Conservation (phyloP, 2,329 filamentous ascomycete genomes). For the Myrmaecium sp. region DNA sequence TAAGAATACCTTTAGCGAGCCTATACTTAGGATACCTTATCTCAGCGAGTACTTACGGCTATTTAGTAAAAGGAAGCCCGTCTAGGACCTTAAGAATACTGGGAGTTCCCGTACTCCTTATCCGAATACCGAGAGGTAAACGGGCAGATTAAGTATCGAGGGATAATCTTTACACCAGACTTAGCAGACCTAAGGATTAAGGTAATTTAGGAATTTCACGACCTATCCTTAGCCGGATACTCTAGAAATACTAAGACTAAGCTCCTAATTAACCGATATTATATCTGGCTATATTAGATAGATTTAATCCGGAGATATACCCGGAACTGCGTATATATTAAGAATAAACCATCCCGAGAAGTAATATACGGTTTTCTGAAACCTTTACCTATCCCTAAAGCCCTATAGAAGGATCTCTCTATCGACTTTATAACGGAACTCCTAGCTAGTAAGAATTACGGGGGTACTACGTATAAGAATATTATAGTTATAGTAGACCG, state of each 20-base stretch:
- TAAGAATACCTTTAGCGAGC: neutral
- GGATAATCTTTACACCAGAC: conserved; percentile 1
- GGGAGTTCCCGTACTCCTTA: too few species aligned
- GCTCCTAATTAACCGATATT: neutral
- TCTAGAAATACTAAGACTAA: neutral
- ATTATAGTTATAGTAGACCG: conserved; percentile 1
- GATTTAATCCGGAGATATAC: neutral
- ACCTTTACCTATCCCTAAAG: neutral
- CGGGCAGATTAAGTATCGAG: too few species aligned
- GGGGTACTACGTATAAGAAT: too few species aligned
- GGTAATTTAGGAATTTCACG: neutral
- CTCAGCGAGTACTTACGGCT: neutral
- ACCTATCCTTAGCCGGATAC: neutral
- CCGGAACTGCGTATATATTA: neutral
- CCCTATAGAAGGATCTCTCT: neutral
- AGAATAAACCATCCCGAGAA: neutral
- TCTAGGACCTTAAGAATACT: too few species aligned
- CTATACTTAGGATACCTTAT: neutral
- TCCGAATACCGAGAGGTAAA: too few species aligned
- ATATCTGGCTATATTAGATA: neutral
- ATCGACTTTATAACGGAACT: neutral
- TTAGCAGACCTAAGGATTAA: neutral
- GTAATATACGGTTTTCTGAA: neutral
- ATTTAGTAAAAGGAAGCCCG: too few species aligned
- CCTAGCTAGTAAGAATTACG: neutral